These are phyloP conservation scores for Ceratocystis cacaofunesta DNA, from an alignment of 2,329 filamentous ascomycete species.

Conservation along the genomic window DNA sequence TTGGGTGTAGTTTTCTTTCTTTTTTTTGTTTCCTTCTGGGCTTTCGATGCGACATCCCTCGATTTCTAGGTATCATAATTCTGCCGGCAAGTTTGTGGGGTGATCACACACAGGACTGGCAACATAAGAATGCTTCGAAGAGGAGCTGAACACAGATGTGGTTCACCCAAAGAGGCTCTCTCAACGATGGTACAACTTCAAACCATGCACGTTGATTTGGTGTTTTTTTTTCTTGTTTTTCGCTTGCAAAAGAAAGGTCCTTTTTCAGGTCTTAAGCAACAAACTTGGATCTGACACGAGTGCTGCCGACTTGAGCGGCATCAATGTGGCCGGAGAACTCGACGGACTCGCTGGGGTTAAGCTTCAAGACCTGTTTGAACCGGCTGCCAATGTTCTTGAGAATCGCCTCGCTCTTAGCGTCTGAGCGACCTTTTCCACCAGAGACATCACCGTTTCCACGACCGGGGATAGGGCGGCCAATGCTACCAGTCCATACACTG, in stretches of 20 bases:
- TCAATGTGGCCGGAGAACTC: conserved; percentile 98
- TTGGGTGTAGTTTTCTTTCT: neutral
- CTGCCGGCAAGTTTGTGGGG: conserved; percentile 5
- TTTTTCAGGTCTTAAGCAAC: conserved; percentile 43
- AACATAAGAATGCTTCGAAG: conserved; percentile 4
- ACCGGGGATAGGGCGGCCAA: conserved; percentile 66
- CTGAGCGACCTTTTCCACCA: conserved; percentile 60
- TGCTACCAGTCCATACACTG: conserved; percentile 91
- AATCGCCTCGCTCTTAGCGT: conserved; percentile 72
- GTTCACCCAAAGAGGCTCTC: neutral
- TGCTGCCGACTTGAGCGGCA: conserved; percentile 81
- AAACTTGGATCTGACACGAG: conserved; percentile 89
- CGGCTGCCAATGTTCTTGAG: conserved; percentile 70
- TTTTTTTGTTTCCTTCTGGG: neutral
- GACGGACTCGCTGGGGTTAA: conserved; percentile 60
- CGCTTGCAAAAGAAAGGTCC: neutral
- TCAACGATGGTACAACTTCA: neutral
- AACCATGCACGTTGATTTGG: neutral
- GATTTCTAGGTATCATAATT: conserved; percentile 15
- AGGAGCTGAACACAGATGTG: conserved; percentile 5
- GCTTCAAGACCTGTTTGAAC: conserved; percentile 83
- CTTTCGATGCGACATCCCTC: neutral
- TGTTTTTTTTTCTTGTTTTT: neutral
- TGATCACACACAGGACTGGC: neutral
- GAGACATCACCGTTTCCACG: conserved; percentile 59